phyloP scores from a whole-genome alignment of 2,329 filamentous ascomycete genomes.

The Alternaria triticimaculans region DNA sequence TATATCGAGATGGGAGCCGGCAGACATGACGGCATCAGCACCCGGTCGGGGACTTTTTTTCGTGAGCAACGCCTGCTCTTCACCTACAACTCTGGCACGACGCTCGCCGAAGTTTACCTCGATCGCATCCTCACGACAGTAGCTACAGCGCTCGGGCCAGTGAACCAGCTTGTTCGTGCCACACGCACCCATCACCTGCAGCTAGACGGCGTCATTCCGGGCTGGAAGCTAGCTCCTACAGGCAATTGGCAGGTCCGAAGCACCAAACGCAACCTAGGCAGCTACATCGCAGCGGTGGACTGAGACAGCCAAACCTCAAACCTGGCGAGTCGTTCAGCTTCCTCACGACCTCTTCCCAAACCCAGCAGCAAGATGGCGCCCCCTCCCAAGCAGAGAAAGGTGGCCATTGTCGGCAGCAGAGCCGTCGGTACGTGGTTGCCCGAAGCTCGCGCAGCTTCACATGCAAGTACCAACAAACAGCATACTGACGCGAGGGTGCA shows the following conservation, averaged over 20 bases:
- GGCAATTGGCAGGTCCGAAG: conserved; percentile 28
- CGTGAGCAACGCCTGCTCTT: neutral
- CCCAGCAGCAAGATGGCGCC: conserved; percentile 61
- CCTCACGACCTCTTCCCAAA: conserved; percentile 16
- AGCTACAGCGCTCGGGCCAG: neutral
- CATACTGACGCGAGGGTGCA: conserved; percentile 21
- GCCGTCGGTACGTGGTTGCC: conserved; percentile 73
- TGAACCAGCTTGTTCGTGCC: conserved; percentile 7
- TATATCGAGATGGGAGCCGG: conserved; percentile 12
- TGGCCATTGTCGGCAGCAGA: conserved; percentile 93
- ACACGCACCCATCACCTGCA: conserved; percentile 23
- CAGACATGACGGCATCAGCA: conserved; percentile 32
- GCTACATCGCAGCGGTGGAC: conserved; percentile 27
- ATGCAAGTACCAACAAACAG: conserved; percentile 12
- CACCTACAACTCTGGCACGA: neutral
- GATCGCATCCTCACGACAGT: neutral
- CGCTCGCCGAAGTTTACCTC: neutral
- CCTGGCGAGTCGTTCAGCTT: conserved; percentile 33
- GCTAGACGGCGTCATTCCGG: conserved; percentile 30
- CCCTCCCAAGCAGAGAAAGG: conserved; percentile 85
- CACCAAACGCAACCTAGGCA: conserved; percentile 31
- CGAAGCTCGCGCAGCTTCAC: conserved; percentile 22
- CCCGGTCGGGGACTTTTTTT: conserved; percentile 7
- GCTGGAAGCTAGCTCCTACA: conserved; percentile 26
- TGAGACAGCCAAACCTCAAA: conserved; percentile 22